Evolutionary conservation across 345 rosid genomes (phyloP).

Genomic region (Leavenworthia alabamica): DNA sequence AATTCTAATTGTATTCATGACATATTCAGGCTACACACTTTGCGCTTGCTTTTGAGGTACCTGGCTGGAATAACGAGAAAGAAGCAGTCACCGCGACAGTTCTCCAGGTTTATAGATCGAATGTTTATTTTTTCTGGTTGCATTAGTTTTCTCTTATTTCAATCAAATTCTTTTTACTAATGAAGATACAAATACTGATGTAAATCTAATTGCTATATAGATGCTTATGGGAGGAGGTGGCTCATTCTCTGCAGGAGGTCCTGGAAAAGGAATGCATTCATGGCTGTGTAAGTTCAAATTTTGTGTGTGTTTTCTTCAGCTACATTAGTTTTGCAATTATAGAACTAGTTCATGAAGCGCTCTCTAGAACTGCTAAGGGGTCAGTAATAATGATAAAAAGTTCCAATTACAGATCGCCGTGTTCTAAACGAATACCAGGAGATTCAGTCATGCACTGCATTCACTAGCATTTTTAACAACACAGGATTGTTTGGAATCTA

Average conservation of each 20-base stretch:
- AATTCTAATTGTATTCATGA: background rate
- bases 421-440: constrained; percentile 50
- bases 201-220: constrained; percentile 31
- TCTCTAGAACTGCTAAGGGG: background rate
- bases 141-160: background rate
- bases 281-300: constrained; percentile 66
- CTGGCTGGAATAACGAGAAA: constrained; percentile 70
- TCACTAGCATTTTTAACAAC: constrained; percentile 59
- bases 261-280: constrained; percentile 97
- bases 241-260: constrained; percentile 96
- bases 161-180: background rate
- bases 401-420: constrained; percentile 43
- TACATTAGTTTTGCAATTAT: background rate
- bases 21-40: constrained; percentile 48
- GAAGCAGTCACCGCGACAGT: constrained; percentile 55
- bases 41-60: constrained; percentile 70
- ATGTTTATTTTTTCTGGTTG: background rate
- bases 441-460: constrained; percentile 67
- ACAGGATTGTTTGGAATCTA: constrained; percentile 71
- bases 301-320: background rate
- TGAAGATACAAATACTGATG: background rate
- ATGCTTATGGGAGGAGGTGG: constrained; percentile 98
- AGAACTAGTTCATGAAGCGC: background rate
- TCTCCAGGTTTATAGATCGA: constrained; percentile 51
- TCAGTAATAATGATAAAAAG: background rate